Percentiles rank a stretch among this genome's conserved stretches.
Evolutionary conservation across 1,284 basidiomycete genomes (phyloP).

Genomic region (Tilletiaria anomala): DNA sequence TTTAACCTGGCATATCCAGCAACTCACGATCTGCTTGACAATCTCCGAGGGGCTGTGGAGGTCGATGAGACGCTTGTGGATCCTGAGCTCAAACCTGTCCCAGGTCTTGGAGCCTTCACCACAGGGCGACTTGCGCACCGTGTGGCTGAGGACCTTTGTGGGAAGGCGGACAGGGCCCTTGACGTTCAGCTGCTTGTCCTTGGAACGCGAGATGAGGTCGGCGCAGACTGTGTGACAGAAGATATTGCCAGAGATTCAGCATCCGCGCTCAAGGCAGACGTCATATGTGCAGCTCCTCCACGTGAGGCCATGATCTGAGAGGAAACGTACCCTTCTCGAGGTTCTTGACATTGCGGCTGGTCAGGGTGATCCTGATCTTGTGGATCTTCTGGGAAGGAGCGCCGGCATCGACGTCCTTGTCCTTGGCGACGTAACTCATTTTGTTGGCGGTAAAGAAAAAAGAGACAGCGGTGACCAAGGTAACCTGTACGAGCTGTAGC

Average conservation of each 20-base stretch:
- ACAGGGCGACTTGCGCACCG: slow-evolving; percentile 60
- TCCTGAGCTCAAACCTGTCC: slow-evolving; percentile 98
- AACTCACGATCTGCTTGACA: slow-evolving; percentile 89
- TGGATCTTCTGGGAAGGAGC: slow-evolving; percentile 80
- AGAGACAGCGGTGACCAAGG: slow-evolving; percentile 44
- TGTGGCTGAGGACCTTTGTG: slow-evolving; percentile 96
- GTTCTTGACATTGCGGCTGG: slow-evolving; percentile 93
- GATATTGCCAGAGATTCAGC: slow-evolving; percentile 3
- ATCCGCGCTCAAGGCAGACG: background rate
- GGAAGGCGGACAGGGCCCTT: slow-evolving; percentile 98
- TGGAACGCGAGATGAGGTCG: slow-evolving; percentile 95
- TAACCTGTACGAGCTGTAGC: slow-evolving; percentile 9
- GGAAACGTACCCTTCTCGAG: too few species aligned
- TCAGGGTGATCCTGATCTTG: slow-evolving; percentile 99
- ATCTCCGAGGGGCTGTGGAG: slow-evolving; percentile 96
- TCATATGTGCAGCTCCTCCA: background rate
- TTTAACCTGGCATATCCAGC: background rate
- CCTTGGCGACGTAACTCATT: slow-evolving; percentile 99
- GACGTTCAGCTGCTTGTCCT: slow-evolving; percentile 98
- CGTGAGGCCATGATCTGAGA: too few species aligned
- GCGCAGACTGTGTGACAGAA: too few species aligned
- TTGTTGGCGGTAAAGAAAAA: slow-evolving; percentile 48
- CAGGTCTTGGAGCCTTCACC: slow-evolving; percentile 99
- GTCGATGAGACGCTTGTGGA: slow-evolving; percentile 99
- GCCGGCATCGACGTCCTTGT: slow-evolving; percentile 62